Percentiles rank a stretch among this genome's conserved stretches.
Evolutionary conservation across 345 rosid species (phyloP).

Genomic region (Salix purpurea): DNA sequence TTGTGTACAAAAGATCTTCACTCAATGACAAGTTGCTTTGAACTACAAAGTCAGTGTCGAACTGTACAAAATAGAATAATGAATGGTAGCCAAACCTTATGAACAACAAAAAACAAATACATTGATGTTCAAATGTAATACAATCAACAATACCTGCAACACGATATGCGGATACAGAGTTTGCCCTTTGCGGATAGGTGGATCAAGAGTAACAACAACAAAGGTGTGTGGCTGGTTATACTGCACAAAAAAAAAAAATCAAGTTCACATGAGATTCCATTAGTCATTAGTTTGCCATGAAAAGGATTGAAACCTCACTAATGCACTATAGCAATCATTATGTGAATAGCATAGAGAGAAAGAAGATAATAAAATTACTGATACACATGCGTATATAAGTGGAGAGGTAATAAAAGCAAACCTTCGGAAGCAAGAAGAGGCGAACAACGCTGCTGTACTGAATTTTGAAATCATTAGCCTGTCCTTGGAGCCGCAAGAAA

Average conservation of each 20-base stretch:
- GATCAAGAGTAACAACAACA: constrained; percentile 91
- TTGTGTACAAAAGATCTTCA: constrained; percentile 72
- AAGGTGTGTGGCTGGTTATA: constrained; percentile 95
- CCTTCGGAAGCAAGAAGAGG: constrained; percentile 94
- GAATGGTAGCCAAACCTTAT: neutral
- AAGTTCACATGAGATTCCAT: neutral
- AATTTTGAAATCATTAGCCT: constrained; percentile 97
- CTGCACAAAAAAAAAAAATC: constrained; percentile 37
- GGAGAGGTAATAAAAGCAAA: constrained; percentile 9
- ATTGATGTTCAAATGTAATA: neutral
- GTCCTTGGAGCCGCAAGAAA: constrained; percentile 87
- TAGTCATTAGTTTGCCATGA: neutral
- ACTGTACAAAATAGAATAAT: constrained; percentile 39
- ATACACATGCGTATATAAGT: neutral
- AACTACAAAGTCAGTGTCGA: constrained; percentile 72
- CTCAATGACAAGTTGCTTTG: constrained; percentile 55
- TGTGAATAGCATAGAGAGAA: neutral
- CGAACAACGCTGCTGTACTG: constrained; percentile 98
- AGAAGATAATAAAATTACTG: neutral
- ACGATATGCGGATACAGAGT: constrained; percentile 93
- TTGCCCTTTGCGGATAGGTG: constrained; percentile 97
- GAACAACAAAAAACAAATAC: neutral
- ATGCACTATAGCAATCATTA: neutral
- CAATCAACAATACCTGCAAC: constrained; percentile 58
- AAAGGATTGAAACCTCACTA: neutral